phyloP scores from a whole-genome alignment of 2,329 filamentous ascomycete species.

The Curvularia lunata region DNA sequence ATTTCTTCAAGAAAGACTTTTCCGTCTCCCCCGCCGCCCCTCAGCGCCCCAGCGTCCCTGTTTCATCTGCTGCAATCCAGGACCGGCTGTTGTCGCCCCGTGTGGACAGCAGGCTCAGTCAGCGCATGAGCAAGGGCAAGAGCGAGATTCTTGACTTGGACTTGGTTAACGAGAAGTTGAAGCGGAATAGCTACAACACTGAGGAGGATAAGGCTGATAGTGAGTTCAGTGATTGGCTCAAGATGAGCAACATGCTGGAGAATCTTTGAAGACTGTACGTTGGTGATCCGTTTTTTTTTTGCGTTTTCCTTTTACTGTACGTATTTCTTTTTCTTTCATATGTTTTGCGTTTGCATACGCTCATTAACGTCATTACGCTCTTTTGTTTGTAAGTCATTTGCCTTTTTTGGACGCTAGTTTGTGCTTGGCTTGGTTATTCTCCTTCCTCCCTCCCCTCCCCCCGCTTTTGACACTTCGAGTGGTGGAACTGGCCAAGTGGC shows the following conservation, averaged over 20 bases:
- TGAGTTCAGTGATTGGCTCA: slow-evolving; percentile 5
- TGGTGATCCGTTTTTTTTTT: background rate
- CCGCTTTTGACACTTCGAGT: background rate
- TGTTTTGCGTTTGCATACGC: background rate
- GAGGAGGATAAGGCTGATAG: background rate
- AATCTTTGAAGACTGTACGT: background rate
- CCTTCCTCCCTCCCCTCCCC: background rate
- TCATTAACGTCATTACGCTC: background rate
- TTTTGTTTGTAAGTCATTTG: background rate
- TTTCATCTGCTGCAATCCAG: background rate
- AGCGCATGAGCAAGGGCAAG: background rate
- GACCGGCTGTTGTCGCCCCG: slow-evolving; percentile 11
- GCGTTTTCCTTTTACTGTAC: background rate
- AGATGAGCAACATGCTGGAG: slow-evolving; percentile 1
- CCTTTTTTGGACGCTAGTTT: background rate
- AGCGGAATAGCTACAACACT: background rate
- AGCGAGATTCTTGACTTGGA: background rate
- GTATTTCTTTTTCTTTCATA: background rate
- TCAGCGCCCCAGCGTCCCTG: background rate
- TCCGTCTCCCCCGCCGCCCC: background rate
- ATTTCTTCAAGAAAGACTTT: slow-evolving; percentile 11
- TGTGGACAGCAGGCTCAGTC: slow-evolving; percentile 2
- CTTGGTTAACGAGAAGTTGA: background rate
- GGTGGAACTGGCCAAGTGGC: background rate
- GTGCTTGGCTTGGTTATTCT: background rate